A percentile compares a stretch with the other conserved stretches of the same genome.
Evolutionary conservation across 2,329 filamentous ascomycete genomes (phyloP).

Genomic region (Pezicula carpinea): DNA sequence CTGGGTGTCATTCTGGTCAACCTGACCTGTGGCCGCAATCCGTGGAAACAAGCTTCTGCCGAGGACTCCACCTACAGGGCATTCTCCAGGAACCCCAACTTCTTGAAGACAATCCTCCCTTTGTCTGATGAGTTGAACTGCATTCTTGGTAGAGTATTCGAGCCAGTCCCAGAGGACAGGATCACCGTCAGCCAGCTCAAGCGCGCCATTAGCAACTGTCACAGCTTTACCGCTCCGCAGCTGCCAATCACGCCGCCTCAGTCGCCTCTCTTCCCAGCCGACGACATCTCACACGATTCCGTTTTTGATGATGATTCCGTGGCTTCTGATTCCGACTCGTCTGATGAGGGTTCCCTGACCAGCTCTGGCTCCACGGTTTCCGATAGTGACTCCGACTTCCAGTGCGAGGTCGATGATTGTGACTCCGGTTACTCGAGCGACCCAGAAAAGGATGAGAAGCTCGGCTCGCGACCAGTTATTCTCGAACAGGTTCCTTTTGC

Average conservation of each 20-base stretch:
- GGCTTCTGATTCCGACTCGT: constrained; percentile 32
- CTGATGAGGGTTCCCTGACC: constrained; percentile 16
- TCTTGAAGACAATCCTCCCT: constrained; percentile 88
- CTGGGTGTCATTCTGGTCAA: constrained; percentile 98
- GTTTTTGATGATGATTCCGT: constrained; percentile 51
- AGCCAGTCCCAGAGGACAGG: constrained; percentile 75
- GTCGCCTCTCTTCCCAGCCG: constrained; percentile 6
- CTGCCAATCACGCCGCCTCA: constrained; percentile 10
- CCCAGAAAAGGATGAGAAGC: too few species aligned
- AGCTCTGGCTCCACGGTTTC: constrained; percentile 21
- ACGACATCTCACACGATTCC: constrained; percentile 34
- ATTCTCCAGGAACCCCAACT: constrained; percentile 78
- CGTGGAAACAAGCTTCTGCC: constrained; percentile 92
- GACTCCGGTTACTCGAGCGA: not conserved
- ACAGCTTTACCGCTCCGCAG: constrained; percentile 21
- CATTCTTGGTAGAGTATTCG: constrained; percentile 84
- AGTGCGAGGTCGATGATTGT: constrained; percentile 12
- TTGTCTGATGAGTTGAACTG: constrained; percentile 84
- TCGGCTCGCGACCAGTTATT: too few species aligned
- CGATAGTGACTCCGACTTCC: constrained; percentile 13
- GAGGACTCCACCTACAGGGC: constrained; percentile 95
- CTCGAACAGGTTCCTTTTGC: too few species aligned
- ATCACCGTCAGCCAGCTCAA: constrained; percentile 79
- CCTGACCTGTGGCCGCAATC: constrained; percentile 94
- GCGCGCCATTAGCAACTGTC: constrained; percentile 68